These are phyloP conservation scores for Phytopythium litorale DNA, from an alignment of 352 stramenopile genomes.

Conservation along the genomic window DNA sequence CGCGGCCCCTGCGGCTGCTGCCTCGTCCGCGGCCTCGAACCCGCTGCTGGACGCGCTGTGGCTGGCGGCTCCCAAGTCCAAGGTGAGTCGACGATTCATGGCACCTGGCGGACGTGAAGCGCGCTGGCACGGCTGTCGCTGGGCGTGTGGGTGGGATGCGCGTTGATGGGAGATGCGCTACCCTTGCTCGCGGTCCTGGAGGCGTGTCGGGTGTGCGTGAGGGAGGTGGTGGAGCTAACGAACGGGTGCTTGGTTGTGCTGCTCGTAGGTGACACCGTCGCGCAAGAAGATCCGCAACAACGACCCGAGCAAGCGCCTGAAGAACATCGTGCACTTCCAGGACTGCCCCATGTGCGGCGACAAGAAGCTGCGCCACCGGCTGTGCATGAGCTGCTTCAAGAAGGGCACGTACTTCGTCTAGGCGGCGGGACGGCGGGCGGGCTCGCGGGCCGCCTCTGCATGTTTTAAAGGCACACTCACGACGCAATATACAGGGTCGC, in stretches of 20 bases:
- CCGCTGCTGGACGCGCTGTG: slow-evolving; percentile 70
- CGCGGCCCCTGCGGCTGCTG: slow-evolving; percentile 12
- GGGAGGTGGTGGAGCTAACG: not conserved
- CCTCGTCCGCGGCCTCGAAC: slow-evolving; percentile 32
- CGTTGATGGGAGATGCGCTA: not conserved
- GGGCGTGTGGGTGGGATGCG: not conserved
- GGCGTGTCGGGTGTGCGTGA: not conserved
- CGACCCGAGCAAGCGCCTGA: slow-evolving; percentile 79
- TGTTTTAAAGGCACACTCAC: not conserved
- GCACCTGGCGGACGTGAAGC: not conserved
- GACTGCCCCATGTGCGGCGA: slow-evolving; percentile 74
- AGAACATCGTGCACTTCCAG: slow-evolving; percentile 91
- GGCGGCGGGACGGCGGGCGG: slow-evolving; percentile 4
- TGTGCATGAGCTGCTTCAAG: slow-evolving; percentile 92
- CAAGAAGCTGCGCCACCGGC: slow-evolving; percentile 86
- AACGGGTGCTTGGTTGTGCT: slow-evolving; percentile 5
- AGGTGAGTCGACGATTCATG: slow-evolving; percentile 34
- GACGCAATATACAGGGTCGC: not conserved
- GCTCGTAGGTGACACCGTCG: slow-evolving; percentile 67
- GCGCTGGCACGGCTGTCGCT: not conserved
- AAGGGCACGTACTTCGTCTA: slow-evolving; percentile 91
- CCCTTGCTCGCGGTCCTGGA: not conserved
- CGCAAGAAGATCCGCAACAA: slow-evolving; percentile 89
- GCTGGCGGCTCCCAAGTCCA: slow-evolving; percentile 84
- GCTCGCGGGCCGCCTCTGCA: slow-evolving; percentile 1